A percentile compares a stretch with the other conserved stretches of the same genome.
Conservation (phyloP, 148 eudicot genomes). For the Vaccinium macrocarpon region DNA sequence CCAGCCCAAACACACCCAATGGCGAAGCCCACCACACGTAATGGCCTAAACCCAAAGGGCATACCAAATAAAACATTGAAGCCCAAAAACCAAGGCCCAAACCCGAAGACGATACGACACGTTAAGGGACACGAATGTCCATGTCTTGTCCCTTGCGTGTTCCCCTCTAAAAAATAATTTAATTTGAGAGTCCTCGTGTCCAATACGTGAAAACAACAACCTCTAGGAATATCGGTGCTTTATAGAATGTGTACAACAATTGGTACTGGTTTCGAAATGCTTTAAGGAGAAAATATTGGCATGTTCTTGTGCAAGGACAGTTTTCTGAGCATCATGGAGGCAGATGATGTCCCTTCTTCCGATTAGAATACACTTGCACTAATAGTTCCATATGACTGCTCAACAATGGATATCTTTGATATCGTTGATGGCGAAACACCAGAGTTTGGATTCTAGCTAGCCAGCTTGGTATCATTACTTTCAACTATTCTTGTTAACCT, state of each 20-base stretch:
- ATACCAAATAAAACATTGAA: too few relatives aligned
- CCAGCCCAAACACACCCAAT: too few relatives aligned
- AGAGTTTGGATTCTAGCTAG: not conserved
- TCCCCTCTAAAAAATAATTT: too few relatives aligned
- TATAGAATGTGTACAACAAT: not conserved
- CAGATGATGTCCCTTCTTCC: not conserved
- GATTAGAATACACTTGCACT: not conserved
- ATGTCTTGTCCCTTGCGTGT: too few relatives aligned
- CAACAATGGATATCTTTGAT: not conserved
- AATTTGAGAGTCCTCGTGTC: too few relatives aligned
- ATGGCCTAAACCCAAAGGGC: too few relatives aligned
- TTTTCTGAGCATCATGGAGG: not conserved
- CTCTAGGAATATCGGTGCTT: too few relatives aligned
- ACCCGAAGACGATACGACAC: too few relatives aligned
- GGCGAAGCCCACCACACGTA: too few relatives aligned
- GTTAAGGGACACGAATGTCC: too few relatives aligned
- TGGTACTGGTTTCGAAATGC: not conserved
- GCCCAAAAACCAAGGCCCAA: too few relatives aligned
- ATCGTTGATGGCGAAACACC: not conserved
- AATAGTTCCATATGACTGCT: not conserved
- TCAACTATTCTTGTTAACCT: not conserved
- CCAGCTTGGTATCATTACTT: not conserved
- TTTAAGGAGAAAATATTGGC: not conserved
- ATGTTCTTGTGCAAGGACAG: not conserved
- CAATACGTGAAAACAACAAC: too few relatives aligned